Base-by-base conservation (phyloP, 2,329 filamentous ascomycete genomes). In the Pseudocercospora musae region DNA sequence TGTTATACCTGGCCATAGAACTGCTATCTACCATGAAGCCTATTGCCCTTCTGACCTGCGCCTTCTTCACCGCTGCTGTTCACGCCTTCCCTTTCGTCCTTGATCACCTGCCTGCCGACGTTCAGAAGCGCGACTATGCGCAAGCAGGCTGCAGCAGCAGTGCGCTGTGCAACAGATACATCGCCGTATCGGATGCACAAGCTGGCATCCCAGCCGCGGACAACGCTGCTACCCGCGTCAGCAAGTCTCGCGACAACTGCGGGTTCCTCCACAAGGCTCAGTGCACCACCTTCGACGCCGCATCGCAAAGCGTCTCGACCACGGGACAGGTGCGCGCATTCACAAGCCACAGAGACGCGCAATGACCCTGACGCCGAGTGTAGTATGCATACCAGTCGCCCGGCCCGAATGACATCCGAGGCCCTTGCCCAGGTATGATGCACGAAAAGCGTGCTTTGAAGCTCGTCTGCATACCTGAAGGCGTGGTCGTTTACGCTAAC, bases 391-490 rank as follows among this genome's bases (percentile, higher is more conserved):
- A 62, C 27, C 29, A 31, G 7, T 49, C 53, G 40, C 64, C 64
- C 10, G 33, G 55, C 29, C 25, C 55, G 10, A 57, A 58, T 56
- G 62, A 67, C 27, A 58, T 77, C 50, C 62, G 69, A 44, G 62
- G 62, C 10, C 62, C 62, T 11, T 64, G 62, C 25, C 62, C 62
- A n/a, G 61, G 59, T 53, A 25, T 33, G 59, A 52, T 20, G 5
- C 11, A 40, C 21, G 11, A 10, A n/a, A n/a, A n/a, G n/a, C n/a
- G n/a, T n/a, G n/a, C n/a, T n/a, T n/a, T n/a, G 33, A 15, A 53
- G 20, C n/a, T n/a, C 20, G 11, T n/a, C 13, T 29, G 3, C 27
- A 37, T 64, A n/a, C n/a, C n/a, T n/a, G n/a, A n/a, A n/a, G n/a
- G n/a, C n/a, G n/a, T n/a, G n/a, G n/a, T n/a, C n/a, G n/a, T n/a